Conservation (phyloP, 73 alveolate genomes). For the Stentor roeselii region DNA sequence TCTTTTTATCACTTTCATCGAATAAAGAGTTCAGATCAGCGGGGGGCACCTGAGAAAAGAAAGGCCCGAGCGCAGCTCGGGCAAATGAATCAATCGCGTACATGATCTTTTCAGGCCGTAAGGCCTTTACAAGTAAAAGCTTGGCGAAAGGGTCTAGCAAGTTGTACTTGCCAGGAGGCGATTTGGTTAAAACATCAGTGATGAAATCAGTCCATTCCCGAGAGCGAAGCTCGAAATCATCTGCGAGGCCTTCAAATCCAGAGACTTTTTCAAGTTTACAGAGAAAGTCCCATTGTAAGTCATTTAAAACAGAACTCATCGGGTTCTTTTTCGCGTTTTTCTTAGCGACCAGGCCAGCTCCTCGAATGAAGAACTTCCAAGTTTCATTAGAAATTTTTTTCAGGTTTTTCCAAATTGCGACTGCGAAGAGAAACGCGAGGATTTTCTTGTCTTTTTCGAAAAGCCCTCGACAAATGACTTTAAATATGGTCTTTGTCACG, state of each 20-base stretch:
- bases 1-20: conserved; percentile 83
- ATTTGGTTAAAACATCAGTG: not conserved
- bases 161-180: not conserved
- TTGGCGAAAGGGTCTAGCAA: conserved; percentile 36
- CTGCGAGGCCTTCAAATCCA: not conserved
- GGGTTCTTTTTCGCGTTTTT: not conserved
- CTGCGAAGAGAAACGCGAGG: conserved; percentile 84
- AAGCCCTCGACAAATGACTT: conserved; percentile 94
- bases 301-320: not conserved
- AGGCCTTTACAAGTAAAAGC: conserved; percentile 79
- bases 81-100: conserved; percentile 84
- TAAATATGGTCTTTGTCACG: conserved; percentile 81
- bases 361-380: conserved; percentile 92
- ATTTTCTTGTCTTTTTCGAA: conserved; percentile 90
- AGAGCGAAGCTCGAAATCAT: not conserved
- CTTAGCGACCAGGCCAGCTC: conserved; percentile 44
- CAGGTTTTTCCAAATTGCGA: conserved; percentile 63
- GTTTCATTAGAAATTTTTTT: conserved; percentile 68
- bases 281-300: not conserved
- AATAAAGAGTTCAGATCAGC: conserved; percentile 89
- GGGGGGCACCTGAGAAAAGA: conserved; percentile 86
- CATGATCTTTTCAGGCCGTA: conserved; percentile 87
- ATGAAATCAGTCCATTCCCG: conserved; percentile 4
- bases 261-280: not conserved
- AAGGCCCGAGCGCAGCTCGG: conserved; percentile 77